A percentile compares a stretch with the other conserved stretches of the same genome.
These are phyloP conservation scores for Combretum micranthum DNA, from an alignment of 345 rosid genomes.

Conservation along the genomic window DNA sequence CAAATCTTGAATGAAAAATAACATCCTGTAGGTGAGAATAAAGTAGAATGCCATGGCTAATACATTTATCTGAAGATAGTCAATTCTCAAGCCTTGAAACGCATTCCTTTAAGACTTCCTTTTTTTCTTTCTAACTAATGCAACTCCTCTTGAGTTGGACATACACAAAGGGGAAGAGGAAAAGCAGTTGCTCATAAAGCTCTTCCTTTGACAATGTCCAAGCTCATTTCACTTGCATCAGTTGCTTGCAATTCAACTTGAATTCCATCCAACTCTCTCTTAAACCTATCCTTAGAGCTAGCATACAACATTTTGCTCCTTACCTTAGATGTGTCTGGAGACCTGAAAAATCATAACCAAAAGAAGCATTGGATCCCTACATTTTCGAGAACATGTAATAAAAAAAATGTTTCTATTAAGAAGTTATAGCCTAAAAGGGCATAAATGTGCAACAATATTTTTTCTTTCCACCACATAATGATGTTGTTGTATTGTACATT, in stretches of 20 bases:
- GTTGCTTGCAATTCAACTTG: constrained; percentile 73
- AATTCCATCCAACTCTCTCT: constrained; percentile 64
- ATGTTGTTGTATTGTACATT: no score
- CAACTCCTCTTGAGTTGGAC: no score
- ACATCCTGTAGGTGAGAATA: no score
- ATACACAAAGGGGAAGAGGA: no score
- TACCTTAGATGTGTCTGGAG: constrained; percentile 60
- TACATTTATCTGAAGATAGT: no score
- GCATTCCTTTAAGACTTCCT: no score
- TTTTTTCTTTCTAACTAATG: neutral
- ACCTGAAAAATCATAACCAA: constrained; percentile 21
- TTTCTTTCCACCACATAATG: no score
- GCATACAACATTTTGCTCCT: constrained; percentile 80
- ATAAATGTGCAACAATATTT: no score
- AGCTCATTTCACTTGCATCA: constrained; percentile 73
- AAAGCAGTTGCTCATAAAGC: constrained; percentile 14
- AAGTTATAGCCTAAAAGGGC: neutral
- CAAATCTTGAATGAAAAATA: no score
- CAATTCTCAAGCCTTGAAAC: no score
- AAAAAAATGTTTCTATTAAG: neutral
- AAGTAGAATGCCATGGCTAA: no score
- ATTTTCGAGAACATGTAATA: neutral
- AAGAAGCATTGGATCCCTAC: neutral
- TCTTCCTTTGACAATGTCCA: constrained; percentile 56
- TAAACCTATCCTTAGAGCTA: constrained; percentile 74